Evolutionary conservation across 2,329 filamentous ascomycete species (phyloP), one percentile per base, ranked within the genome.

Genomic region (Colletotrichum sp.): DNA sequence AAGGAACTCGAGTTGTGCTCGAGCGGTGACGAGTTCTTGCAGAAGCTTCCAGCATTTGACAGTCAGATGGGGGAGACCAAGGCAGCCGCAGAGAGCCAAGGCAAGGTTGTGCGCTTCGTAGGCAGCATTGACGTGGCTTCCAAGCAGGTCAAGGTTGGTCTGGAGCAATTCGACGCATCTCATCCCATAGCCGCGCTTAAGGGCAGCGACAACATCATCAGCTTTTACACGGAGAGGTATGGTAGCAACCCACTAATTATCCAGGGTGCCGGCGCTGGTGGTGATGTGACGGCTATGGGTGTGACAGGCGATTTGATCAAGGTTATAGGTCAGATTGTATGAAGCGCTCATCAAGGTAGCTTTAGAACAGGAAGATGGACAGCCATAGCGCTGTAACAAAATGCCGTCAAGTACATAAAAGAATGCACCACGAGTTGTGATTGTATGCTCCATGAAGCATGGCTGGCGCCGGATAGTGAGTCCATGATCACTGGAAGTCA

Each of bases 171-270:
- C 80, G 96, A 98, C 79, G 92, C 92, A 80, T 94, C 94, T 76
- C 95, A 98, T 82, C 95, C 97, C 15, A 98, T 99, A 86, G 97
- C 97, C 16, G 94, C 94, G 64, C 90, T 99, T 74, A 98, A 98
- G 90, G 97, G 97, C 44, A 98, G 96, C 85, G 97, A 98, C 84
- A 99, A 99, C 88, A 98, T 99, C 84, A 98, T 99, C 83, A 98
- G 94, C 88, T 98, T 99, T 89, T 98, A 98, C 87, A 99, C 97
- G 8, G 94, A 98, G 89, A 91, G 97, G 81, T 99, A 99, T 83
- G 96, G 96, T 74, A 91, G 89, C 83, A 98, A 96, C 85, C 96
- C 97, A 59, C 89, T 99, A 78, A 98, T 98, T 82, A 92, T 99
- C 78, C 96, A 98, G 87, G 97, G 97, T 75, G 96, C 95, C 44